A percentile compares a stretch with the other conserved stretches of the same genome.
These are phyloP conservation scores for Takashimella tepidaria DNA, from an alignment of 1,284 basidiomycete genomes.

Conservation along the genomic window DNA sequence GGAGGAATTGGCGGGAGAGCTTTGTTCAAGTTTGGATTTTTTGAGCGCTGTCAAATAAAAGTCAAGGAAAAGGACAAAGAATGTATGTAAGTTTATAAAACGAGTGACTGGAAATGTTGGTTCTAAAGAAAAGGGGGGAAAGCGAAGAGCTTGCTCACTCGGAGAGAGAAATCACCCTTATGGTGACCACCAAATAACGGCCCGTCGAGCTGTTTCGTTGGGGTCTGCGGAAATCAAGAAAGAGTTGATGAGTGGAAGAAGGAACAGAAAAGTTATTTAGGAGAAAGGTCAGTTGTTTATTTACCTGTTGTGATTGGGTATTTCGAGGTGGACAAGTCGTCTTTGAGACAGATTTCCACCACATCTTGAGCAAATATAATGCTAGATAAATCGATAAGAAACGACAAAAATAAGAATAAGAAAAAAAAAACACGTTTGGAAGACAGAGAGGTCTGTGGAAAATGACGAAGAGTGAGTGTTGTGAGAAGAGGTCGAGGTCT, in stretches of 20 bases:
- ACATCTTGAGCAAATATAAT: too few relatives aligned
- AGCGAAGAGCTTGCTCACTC: slow-evolving; percentile 8
- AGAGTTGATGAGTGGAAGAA: too few relatives aligned
- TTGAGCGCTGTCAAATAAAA: neutral
- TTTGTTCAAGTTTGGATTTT: slow-evolving; percentile 13
- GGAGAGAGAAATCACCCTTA: slow-evolving; percentile 17
- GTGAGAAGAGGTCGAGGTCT: too few relatives aligned
- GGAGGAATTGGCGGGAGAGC: slow-evolving; percentile 13
- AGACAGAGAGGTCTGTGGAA: too few relatives aligned
- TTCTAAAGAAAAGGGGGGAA: neutral
- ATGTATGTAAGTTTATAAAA: too few relatives aligned
- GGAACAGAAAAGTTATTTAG: too few relatives aligned
- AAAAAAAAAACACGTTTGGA: too few relatives aligned
- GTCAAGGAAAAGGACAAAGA: neutral
- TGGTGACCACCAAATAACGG: slow-evolving; percentile 16
- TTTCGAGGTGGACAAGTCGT: neutral
- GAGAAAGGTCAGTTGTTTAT: too few relatives aligned
- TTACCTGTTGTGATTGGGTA: neutral
- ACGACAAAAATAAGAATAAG: too few relatives aligned
- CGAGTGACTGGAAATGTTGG: too few relatives aligned
- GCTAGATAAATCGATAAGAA: too few relatives aligned
- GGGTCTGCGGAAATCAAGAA: too few relatives aligned
- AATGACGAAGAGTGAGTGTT: neutral
- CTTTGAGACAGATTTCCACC: neutral
- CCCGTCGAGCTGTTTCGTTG: neutral